A percentile compares a stretch with the other conserved stretches of the same genome.
Evolutionary conservation across 2,329 filamentous ascomycete species (phyloP).

Genomic region (Bipolaris oryzae): DNA sequence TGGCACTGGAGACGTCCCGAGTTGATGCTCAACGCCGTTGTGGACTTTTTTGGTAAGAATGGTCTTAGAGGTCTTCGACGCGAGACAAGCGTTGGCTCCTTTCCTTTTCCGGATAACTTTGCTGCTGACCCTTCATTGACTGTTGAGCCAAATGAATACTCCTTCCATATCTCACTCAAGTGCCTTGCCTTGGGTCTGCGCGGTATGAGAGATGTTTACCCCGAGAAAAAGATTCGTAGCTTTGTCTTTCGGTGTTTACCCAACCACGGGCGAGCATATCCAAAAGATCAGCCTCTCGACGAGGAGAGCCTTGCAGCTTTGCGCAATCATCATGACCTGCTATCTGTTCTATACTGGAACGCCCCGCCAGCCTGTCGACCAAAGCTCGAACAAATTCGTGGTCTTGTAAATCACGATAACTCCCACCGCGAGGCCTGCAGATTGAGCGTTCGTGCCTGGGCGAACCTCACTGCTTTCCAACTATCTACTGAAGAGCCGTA

Average conservation of each 20-base stretch:
- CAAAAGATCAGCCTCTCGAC: slow-evolving; percentile 61
- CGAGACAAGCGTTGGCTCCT: slow-evolving; percentile 60
- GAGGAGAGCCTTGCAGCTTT: slow-evolving; percentile 62
- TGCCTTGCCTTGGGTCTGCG: slow-evolving; percentile 58
- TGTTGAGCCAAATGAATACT: slow-evolving; percentile 56
- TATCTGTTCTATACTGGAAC: slow-evolving; percentile 65
- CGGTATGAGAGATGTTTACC: slow-evolving; percentile 54
- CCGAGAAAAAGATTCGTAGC: slow-evolving; percentile 61
- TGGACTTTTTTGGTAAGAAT: slow-evolving; percentile 65
- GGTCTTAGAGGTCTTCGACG: slow-evolving; percentile 58
- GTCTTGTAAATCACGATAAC: slow-evolving; percentile 61
- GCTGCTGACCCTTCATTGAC: slow-evolving; percentile 52
- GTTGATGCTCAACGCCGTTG: slow-evolving; percentile 58
- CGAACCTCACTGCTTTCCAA: slow-evolving; percentile 63
- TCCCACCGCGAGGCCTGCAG: slow-evolving; percentile 66
- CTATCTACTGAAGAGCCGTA: slow-evolving; percentile 58
- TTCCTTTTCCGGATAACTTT: slow-evolving; percentile 60
- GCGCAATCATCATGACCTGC: slow-evolving; percentile 66
- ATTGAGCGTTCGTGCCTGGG: slow-evolving; percentile 64
- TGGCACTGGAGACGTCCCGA: slow-evolving; percentile 67
- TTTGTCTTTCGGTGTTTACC: slow-evolving; percentile 64
- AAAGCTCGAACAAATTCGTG: slow-evolving; percentile 57
- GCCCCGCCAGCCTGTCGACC: slow-evolving; percentile 61
- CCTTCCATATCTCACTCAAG: slow-evolving; percentile 66
- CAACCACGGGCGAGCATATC: slow-evolving; percentile 65